Base-by-base conservation (phyloP, 1,284 basidiomycete species). In the Melampsora americana region DNA sequence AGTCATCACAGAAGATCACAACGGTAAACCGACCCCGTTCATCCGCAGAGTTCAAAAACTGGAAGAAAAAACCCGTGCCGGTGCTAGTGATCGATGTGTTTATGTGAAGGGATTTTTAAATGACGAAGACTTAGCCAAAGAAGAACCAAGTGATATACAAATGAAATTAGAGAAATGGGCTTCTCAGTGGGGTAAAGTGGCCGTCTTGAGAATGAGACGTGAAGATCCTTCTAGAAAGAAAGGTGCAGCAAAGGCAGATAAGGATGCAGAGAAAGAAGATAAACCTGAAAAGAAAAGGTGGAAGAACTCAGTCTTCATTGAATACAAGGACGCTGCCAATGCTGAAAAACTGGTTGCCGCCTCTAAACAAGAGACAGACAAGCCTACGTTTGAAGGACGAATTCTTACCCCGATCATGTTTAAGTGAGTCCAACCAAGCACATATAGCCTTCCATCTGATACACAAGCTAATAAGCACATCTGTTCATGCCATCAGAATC, bases 291-390 rank as follows among this genome's bases (percentile, higher is more conserved):
- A 26, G 53, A 69, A 69, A 39, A 62, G 28, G 32, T 77, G 74
- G 74, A 77, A 77, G 53, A 69, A 69, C 67, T 77, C 74, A 16
- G 61, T 77, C 20, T 77, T 77, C 46, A 32, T 77, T 18, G 74
- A 77, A 65, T 77, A 39, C 64, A 28, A 28, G 7, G 46, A 77
- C 12, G 44, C 67, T 56, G 32, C 59, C 16, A 60, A 66, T 20
- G 74, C 74, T 11, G 74, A 77, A 59, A 60, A 64, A 48, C 46
- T 77, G 18, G 66, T 77, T 16, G 28, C 62, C 32, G 42, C 67
- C 23, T 50, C 67, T 39, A 69, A 77, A 39, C 28, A 65, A 77
- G 74, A 77, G 14, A 46, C 44, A 53, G 32, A 28, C 1, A 77
- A 77, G 50, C 66, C 67, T 11, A 32, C 62, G 39, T 77, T 64